Base-by-base conservation (phyloP, 2,329 filamentous ascomycete genomes). In the Graphiopsis chlorocephala region DNA sequence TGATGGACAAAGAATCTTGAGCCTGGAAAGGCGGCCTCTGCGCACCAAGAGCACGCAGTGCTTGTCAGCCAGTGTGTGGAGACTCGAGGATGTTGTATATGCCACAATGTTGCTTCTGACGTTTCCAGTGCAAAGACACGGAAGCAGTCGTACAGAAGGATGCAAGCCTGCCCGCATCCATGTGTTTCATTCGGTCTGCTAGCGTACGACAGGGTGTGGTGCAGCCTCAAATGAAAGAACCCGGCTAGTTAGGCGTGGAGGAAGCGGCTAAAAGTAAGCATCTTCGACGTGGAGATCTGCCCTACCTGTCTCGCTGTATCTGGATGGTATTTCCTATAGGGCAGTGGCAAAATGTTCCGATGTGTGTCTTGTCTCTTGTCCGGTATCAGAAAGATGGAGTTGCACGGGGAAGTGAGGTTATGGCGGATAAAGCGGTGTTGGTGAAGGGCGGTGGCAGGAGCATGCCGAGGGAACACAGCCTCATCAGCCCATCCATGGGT, bases 341-440 rank as follows among this genome's bases (percentile, higher is more conserved):
- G 38, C 38, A 45, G 23, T 20, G 38, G 8, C 7, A 45, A 15
- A n/a, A 2, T 8, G 1, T 45, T 45, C 4, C n/a, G 4, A 20
- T 20, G n/a, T 20, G n/a, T n/a, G n/a, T n/a, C n/a, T n/a, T n/a
- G n/a, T n/a, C n/a, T 45, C n/a, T 5, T 42, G 38, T 20, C 38
- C 38, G 38, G 38, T 45, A 45, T 45, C 38, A n/a, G 38, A 23
- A 20, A n/a, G 35, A 45, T 45, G n/a, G 38, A 45, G 8, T 45
- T 11, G 38, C 38, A 45, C 38, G 38, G 38, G 38, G 38, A 45
- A 48, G 35, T 59, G 56, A 48, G 57, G 57, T 60, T 47, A 47
- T 31, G 38, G 57, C 59, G 59, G 59, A 52, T 61, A 61, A 26
- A 35, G 59, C 59, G 59, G 53, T 52, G 23, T 28, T 26, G 10